These are phyloP conservation scores for Neocucurbitaria cava DNA, from an alignment of 2,329 filamentous ascomycete genomes.

Conservation along the genomic window DNA sequence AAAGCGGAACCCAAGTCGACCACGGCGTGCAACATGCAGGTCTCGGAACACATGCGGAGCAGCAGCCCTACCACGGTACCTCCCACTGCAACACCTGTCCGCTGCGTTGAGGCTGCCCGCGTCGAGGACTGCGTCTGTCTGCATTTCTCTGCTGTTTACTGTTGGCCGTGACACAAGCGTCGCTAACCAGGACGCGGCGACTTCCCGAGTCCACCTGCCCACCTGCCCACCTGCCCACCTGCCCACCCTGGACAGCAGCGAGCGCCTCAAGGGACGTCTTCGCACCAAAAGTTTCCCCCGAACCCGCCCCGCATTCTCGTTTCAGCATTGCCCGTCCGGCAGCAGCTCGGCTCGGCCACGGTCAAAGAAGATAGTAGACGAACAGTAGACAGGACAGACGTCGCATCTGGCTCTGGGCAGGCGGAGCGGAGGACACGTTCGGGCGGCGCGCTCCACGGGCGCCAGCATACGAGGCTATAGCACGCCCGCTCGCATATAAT, in stretches of 20 bases:
- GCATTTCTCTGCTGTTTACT: background rate
- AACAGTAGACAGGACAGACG: background rate
- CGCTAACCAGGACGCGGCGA: slow-evolving; percentile 23
- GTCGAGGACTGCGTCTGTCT: background rate
- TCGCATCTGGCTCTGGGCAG: background rate
- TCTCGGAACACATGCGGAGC: slow-evolving; percentile 15
- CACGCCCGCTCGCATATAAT: slow-evolving; percentile 13
- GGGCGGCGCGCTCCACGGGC: slow-evolving; percentile 15
- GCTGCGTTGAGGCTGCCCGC: background rate
- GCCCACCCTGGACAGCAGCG: slow-evolving; percentile 13
- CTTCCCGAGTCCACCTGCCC: slow-evolving; percentile 25
- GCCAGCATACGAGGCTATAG: slow-evolving; percentile 20
- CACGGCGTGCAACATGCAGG: slow-evolving; percentile 3
- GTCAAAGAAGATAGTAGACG: background rate
- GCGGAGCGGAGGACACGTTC: slow-evolving; percentile 13
- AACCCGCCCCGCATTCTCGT: slow-evolving; percentile 20
- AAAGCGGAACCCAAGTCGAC: slow-evolving; percentile 21
- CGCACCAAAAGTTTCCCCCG: slow-evolving; percentile 1
- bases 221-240: slow-evolving; percentile 15
- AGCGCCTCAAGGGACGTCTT: slow-evolving; percentile 4
- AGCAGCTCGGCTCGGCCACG: background rate
- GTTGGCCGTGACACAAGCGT: background rate
- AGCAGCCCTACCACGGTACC: too few species aligned
- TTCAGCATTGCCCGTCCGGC: slow-evolving; percentile 10
- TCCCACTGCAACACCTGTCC: background rate